Evolutionary conservation across 306 rosid species (phyloP), one percentile per base, ranked within the genome.

Genomic region (Mimosa bimucronata): DNA sequence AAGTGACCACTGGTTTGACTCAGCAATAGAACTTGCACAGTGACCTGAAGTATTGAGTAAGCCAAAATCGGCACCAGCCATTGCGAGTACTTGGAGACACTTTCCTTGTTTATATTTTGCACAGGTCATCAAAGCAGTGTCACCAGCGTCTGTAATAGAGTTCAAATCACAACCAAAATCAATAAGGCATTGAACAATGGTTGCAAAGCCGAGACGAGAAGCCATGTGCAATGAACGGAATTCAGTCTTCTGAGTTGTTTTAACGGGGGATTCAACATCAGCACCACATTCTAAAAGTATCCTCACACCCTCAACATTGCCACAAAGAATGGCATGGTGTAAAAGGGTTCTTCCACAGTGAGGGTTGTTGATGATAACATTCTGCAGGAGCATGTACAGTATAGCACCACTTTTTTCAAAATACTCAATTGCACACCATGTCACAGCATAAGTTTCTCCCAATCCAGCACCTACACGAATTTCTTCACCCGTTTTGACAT

Each of bases 381-480:
- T 84, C 60, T 85, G 91, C 55, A 94, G 82, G 76, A 94, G 92
- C 92, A 90, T 62, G 76, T 74, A 85, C 77, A 94, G 66, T 69
- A 94, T 87, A 58, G 90, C 87, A 41, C 98, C 97, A 83, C 91
- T 91, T 66, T 73, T 84, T 90, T 94, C 98, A 75, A 94, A 94
- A 74, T 92, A 94, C 87, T 94, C 98, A 73, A 94, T 91, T 23
- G 98, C 98, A 82, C 97, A 92, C 97, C 97, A 94, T 77, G 91
- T 73, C 62, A 92, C 80, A 44, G 83, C 87, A 83, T 91, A 94
- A 55, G 97, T 94, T 78, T 94, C 98, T 38, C 97, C 98, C 29
- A 92, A 87, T 50, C 98, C 97, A 34, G 98, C 98, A 80, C 98
- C 98, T 9, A 92, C 98, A 6, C 98, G 97, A 66, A 88, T 81